phyloP scores from a whole-genome alignment of 495 filamentous ascomycete species.

The Lepidopterella palustris region DNA sequence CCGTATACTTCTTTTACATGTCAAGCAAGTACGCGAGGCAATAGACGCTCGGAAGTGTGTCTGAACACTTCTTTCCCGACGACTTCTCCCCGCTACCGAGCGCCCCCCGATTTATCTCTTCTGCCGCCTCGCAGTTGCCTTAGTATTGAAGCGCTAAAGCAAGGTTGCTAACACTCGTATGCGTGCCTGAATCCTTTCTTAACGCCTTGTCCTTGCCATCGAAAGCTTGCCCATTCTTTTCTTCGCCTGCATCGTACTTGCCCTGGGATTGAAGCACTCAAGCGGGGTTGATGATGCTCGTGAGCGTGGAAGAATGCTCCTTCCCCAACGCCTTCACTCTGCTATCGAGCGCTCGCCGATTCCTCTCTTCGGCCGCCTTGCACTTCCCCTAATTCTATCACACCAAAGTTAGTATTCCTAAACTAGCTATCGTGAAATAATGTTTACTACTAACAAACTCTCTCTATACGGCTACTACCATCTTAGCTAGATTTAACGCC shows the following conservation, averaged over 20 bases:
- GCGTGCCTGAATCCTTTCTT: not conserved
- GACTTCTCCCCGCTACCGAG: too few relatives aligned
- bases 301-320: not conserved
- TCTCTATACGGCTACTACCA: too few relatives aligned
- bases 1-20: conserved; percentile 5
- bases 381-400: not conserved
- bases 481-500: too few relatives aligned
- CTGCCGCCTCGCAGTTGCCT: not conserved
- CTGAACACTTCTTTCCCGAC: not conserved
- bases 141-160: not conserved
- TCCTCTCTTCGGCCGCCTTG: not conserved
- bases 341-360: not conserved
- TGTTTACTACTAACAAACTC: too few relatives aligned
- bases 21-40: conserved; percentile 14
- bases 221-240: not conserved
- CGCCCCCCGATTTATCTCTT: too few relatives aligned
- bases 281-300: not conserved
- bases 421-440: not conserved
- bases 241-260: not conserved
- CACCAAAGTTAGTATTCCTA: not conserved
- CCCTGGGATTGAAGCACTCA: not conserved
- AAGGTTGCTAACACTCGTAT: not conserved
- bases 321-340: not conserved
- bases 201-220: not conserved
- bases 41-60: conserved; percentile 1